Conservation (phyloP, 768 basidiomycete species). For the Tephrocybe sp. region DNA sequence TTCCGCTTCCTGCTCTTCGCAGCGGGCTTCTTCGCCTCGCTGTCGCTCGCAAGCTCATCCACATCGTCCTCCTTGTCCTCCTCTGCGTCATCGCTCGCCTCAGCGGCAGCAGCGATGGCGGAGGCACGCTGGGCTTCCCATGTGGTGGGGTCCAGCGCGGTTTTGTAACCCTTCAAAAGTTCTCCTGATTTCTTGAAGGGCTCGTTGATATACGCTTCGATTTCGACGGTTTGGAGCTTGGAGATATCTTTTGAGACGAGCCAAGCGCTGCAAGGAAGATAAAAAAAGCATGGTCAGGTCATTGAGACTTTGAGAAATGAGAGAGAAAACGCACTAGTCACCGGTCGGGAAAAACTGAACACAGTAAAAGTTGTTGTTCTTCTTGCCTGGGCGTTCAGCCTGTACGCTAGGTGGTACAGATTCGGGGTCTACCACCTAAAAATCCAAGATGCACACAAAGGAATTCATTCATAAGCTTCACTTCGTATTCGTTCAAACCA, state of each 20-base stretch:
- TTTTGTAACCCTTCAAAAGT: constrained; percentile 73
- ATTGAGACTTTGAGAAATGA: constrained; percentile 3
- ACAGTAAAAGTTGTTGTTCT: constrained; percentile 62
- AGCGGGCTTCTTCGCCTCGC: constrained; percentile 36
- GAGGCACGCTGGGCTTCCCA: constrained; percentile 46
- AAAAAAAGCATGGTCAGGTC: neutral
- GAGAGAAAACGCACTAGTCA: constrained; percentile 73
- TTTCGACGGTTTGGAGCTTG: constrained; percentile 74
- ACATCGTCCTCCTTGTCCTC: constrained; percentile 61
- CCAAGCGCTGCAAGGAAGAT: constrained; percentile 66
- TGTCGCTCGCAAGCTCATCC: constrained; percentile 59
- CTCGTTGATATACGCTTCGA: constrained; percentile 79
- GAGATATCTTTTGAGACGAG: constrained; percentile 79
- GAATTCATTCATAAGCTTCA: no score
- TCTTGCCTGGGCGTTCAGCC: constrained; percentile 77
- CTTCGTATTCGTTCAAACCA: no score
- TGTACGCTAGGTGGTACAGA: constrained; percentile 58
- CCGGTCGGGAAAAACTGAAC: constrained; percentile 90
- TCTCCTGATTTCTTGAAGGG: constrained; percentile 77
- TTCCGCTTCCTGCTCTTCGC: constrained; percentile 49
- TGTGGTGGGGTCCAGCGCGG: constrained; percentile 59
- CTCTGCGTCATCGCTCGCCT: constrained; percentile 19
- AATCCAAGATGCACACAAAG: no score
- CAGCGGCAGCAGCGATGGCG: constrained; percentile 13
- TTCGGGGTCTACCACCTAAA: constrained; percentile 79